Base-by-base conservation (phyloP, 108 stramenopile species). In the Parmales sp. region DNA sequence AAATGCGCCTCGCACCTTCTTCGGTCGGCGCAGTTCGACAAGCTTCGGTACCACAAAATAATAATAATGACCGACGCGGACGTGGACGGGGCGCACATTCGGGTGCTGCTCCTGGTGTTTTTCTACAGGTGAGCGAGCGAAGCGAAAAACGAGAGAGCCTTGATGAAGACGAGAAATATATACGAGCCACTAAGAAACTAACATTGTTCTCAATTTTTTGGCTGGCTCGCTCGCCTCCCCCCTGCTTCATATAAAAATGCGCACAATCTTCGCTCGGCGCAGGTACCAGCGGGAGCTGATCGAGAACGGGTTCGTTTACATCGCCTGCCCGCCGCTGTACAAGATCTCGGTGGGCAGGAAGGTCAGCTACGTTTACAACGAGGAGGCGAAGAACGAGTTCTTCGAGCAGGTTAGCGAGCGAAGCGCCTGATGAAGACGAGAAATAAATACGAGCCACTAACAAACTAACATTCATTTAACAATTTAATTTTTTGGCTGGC, bases 61-160 rank as follows among this genome's bases (percentile, higher is more conserved):
- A 79, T 96, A 23, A 85, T 96, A 69, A 96, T 96, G 95, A 96
- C 95, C 2, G 95, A 96, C 80, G 95, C 95, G 8, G 95, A 96
- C 81, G 95, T 96, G 26, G 95, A 96, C 74, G 95, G 95, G 13
- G 88, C 93, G 9, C 95, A 96, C 73, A 96, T 96, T 75, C 89
- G 95, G 19, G 90, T 93, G n/a, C 77, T 96, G 37, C 69, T 96
- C 22, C 74, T 96, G 69, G 94, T 93, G 5, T 96, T 96, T 67
- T 91, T 96, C 74, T 96, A 81, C 80, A 80, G n/a, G n/a, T n/a
- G n/a, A n/a, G n/a, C n/a, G n/a, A n/a, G n/a, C n/a, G n/a, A n/a
- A n/a, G n/a, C n/a, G n/a, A n/a, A n/a, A n/a, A n/a, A n/a, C n/a
- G n/a, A n/a, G n/a, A n/a, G n/a, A n/a, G n/a, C n/a, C n/a, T n/a